phyloP scores from a whole-genome alignment of 1,284 basidiomycete genomes.

The Paramarasmius palmivorus region DNA sequence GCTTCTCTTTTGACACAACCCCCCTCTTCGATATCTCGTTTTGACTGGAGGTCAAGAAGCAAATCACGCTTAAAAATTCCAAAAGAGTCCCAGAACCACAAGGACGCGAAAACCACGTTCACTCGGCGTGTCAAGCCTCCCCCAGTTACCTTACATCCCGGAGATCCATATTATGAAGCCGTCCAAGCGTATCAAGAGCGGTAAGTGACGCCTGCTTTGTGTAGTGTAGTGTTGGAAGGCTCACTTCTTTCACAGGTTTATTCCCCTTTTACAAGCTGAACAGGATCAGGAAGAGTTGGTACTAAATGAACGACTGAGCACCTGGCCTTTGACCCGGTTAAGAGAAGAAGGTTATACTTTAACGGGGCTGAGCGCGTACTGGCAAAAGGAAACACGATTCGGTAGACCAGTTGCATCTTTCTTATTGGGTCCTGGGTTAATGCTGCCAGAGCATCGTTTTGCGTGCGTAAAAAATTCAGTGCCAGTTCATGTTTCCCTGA shows the following conservation, averaged over 20 bases:
- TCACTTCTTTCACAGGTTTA: constrained; percentile 47
- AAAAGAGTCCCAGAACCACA: not conserved
- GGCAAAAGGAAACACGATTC: constrained; percentile 59
- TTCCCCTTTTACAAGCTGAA: constrained; percentile 63
- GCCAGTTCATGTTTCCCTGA: too few relatives aligned
- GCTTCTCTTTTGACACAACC: not conserved
- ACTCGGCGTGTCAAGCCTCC: constrained; percentile 38
- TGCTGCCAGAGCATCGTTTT: constrained; percentile 61
- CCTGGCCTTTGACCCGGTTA: constrained; percentile 63
- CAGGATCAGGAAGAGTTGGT: constrained; percentile 61
- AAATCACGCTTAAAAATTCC: constrained; percentile 26
- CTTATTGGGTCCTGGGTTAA: constrained; percentile 52
- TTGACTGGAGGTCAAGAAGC: constrained; percentile 40
- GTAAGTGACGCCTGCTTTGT: constrained; percentile 30
- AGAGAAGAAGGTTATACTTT: constrained; percentile 70
- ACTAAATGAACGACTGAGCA: constrained; percentile 60
- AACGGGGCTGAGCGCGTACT: constrained; percentile 62
- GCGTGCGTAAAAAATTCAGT: constrained; percentile 43
- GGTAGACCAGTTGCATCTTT: constrained; percentile 68
- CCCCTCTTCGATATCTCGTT: constrained; percentile 20
- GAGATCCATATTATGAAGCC: constrained; percentile 42
- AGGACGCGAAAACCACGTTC: constrained; percentile 13
- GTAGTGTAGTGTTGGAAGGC: not conserved
- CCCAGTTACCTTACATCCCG: constrained; percentile 28
- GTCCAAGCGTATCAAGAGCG: constrained; percentile 44